Base-by-base conservation (phyloP, 768 basidiomycete species). In the Rubroboletus satanas region DNA sequence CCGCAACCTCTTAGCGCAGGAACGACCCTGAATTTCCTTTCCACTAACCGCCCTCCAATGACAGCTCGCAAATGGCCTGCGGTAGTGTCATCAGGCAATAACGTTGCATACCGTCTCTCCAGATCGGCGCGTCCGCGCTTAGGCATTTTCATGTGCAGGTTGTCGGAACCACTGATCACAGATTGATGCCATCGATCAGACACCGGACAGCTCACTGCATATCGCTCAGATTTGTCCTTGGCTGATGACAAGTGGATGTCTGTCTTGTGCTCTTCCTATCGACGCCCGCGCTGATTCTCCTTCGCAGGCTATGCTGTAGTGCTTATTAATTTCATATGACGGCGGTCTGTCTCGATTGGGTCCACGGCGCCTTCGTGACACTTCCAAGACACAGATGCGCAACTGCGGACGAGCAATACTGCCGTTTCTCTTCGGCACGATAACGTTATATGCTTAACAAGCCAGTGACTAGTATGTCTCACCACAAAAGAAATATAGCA, bases 251-350 rank as follows among this genome's bases (percentile, higher is more conserved):
- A 26, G 46, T 49, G 44, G 51, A 41, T 50, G 28, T 33, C 35
- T 28, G 32, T 32, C 49, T 17, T 10, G 26, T 46, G 17, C 5
- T 29, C 41, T 41, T 14, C 47, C 15, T 32, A 33, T 46, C 28
- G 44, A 42, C 46, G 44, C n/a, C 32, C 28, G 36, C 45, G 10
- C 41, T 37, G 48, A 55, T 58, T 43, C 56, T 39, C 50, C 14
- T 49, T 44, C 35, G 45, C 49, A 58, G 55, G 43, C 41, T 32
- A 39, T 28, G 51, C 26, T 51, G 17, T 33, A 29, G 35, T 44
- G 38, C 48, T 56, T 45, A 50, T 55, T 45, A 54, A 60, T 55
- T 63, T 52, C 52, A 58, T 49, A 55, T 49, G n/a, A 44, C 48
- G 8, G 29, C 44, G 7, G 29, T 45, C 15, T 42, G 26, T 44